A percentile compares a stretch with the other conserved stretches of the same genome.
phyloP scores from a whole-genome alignment of 2,329 filamentous ascomycete species.

The Xylaria sp. region DNA sequence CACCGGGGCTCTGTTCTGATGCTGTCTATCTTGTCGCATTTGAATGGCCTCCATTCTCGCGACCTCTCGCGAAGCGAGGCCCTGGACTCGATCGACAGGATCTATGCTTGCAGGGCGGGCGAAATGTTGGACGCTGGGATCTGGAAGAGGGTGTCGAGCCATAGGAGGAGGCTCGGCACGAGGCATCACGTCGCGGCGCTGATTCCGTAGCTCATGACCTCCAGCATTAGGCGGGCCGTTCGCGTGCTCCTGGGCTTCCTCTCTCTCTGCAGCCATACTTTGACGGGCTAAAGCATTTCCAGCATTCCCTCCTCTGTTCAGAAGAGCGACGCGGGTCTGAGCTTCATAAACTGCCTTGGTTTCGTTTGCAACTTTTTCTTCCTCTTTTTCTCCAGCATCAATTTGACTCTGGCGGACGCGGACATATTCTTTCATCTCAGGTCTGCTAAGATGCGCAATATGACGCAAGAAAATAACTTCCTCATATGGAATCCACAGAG shows the following conservation, averaged over 20 bases:
- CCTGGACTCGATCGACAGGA: conserved; percentile 60
- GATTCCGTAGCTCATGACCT: conserved; percentile 55
- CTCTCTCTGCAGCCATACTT: conserved; percentile 35
- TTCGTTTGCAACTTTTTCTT: conserved; percentile 63
- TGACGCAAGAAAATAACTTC: conserved; percentile 70
- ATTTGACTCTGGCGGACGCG: conserved; percentile 70
- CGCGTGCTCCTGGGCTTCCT: conserved; percentile 37
- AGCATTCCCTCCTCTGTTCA: conserved; percentile 42
- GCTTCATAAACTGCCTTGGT: conserved; percentile 63
- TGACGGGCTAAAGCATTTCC: conserved; percentile 30
- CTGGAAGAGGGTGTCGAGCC: conserved; percentile 50
- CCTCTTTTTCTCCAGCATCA: conserved; percentile 62
- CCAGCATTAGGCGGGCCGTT: conserved; percentile 31
- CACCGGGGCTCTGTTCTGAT: conserved; percentile 55
- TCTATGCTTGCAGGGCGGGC: conserved; percentile 50
- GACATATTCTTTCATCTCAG: conserved; percentile 72
- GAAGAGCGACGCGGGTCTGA: conserved; percentile 55
- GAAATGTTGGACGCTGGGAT: conserved; percentile 52
- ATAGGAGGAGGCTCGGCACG: conserved; percentile 47
- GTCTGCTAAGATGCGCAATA: conserved; percentile 60
- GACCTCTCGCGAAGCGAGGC: conserved; percentile 63
- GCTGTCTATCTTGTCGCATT: conserved; percentile 61
- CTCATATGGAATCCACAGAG: conserved; percentile 71
- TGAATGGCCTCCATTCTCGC: conserved; percentile 63
- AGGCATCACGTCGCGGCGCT: conserved; percentile 53